Conservation (phyloP, 257 asterid species). For the Rubia yunnanensis region DNA sequence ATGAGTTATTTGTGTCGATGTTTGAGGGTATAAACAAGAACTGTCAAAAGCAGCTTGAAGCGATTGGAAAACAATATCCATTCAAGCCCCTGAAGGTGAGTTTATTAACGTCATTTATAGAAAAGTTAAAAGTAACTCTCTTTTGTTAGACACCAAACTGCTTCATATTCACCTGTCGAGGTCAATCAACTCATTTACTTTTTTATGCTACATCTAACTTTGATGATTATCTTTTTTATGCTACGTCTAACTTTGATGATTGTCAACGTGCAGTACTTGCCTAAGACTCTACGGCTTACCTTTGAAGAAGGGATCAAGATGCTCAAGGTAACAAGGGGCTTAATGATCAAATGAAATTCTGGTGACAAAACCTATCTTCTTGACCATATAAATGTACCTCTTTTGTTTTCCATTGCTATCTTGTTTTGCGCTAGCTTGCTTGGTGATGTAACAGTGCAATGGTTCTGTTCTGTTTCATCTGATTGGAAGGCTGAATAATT, state of each 20-base stretch:
- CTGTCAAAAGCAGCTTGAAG: constrained; percentile 66
- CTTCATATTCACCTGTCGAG: not conserved
- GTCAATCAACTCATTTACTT: not conserved
- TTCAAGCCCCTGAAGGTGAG: constrained; percentile 76
- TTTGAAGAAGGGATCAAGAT: constrained; percentile 84
- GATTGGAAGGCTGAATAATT: not conserved
- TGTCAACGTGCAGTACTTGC: constrained; percentile 61
- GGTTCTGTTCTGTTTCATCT: not conserved
- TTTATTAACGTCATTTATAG: not conserved
- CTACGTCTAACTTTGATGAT: too few relatives aligned
- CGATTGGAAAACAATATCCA: constrained; percentile 65
- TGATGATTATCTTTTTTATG: not conserved
- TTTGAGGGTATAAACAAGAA: constrained; percentile 61
- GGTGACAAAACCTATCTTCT: not conserved
- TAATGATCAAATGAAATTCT: not conserved
- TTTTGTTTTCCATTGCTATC: not conserved
- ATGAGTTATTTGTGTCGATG: constrained; percentile 60
- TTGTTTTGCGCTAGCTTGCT: not conserved
- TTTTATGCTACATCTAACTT: not conserved
- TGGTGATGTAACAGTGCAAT: not conserved
- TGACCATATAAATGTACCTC: not conserved
- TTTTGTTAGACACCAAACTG: not conserved
- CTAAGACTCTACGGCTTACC: constrained; percentile 64
- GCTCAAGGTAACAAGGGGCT: constrained; percentile 57
- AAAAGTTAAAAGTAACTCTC: not conserved